Percentiles rank a stretch among this genome's conserved stretches.
phyloP scores from a whole-genome alignment of 805 yeast genomes.

The Cyberlindnera nakhonratchasimensis region DNA sequence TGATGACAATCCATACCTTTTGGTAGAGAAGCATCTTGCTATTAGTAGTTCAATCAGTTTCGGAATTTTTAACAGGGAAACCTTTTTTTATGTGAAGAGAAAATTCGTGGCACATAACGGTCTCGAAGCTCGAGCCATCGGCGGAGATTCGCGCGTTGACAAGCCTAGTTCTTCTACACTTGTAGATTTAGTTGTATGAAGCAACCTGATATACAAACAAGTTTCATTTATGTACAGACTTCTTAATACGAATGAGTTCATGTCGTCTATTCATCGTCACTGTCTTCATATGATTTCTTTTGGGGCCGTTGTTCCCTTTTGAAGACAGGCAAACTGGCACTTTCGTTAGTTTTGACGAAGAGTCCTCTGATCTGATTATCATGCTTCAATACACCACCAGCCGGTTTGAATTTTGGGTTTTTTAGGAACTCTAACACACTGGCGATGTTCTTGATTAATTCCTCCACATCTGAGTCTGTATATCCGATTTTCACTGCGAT shows the following conservation, averaged over 20 bases:
- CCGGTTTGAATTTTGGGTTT: conserved; percentile 41
- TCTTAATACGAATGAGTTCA: too few species aligned
- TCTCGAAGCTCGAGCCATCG: too few species aligned
- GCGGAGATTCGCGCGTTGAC: too few species aligned
- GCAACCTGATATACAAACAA: too few species aligned
- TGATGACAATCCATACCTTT: conserved; percentile 27
- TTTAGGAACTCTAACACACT: conserved; percentile 48
- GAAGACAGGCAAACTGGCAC: conserved; percentile 60
- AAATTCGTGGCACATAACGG: too few species aligned
- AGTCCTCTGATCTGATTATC: conserved; percentile 46
- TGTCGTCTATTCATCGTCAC: conserved; percentile 7
- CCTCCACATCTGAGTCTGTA: conserved; percentile 39
- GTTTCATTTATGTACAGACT: too few species aligned
- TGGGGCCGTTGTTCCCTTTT: conserved; percentile 6
- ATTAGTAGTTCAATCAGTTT: too few species aligned
- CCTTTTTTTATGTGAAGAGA: too few species aligned
- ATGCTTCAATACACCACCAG: conserved; percentile 52
- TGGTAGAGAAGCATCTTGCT: conserved; percentile 25
- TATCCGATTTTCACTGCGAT: conserved; percentile 59
- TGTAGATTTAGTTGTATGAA: not conserved
- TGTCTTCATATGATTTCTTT: not conserved
- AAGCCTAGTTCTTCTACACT: too few species aligned
- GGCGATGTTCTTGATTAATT: conserved; percentile 50
- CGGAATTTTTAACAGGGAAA: too few species aligned
- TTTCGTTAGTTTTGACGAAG: conserved; percentile 62